Evolutionary conservation across 345 rosid genomes (phyloP).

Genomic region (Brassica carinata): DNA sequence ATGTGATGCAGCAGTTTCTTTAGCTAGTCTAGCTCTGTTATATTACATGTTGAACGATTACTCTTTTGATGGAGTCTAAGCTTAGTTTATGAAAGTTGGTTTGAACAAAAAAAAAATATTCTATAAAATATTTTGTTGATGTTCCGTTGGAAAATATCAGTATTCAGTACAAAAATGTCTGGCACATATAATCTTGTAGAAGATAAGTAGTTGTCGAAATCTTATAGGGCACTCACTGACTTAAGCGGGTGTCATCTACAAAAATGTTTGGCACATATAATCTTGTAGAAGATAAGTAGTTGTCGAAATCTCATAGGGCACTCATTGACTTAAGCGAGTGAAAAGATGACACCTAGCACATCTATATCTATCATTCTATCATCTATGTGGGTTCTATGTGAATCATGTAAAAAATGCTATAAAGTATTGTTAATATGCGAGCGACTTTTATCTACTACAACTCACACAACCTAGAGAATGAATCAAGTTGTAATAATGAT

Average conservation of each 20-base stretch:
- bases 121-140: constrained; percentile 7
- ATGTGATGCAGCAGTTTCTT: too few species aligned
- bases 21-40: too few species aligned
- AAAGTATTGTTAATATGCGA: constrained; percentile 2
- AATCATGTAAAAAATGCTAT: constrained; percentile 26
- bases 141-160: constrained; percentile 17
- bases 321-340: not conserved
- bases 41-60: too few species aligned
- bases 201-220: constrained; percentile 33
- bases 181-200: constrained; percentile 13
- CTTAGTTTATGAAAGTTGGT: too few species aligned
- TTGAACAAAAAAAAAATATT: too few species aligned
- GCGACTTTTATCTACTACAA: not conserved
- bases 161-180: constrained; percentile 28
- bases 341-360: constrained; percentile 33
- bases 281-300: constrained; percentile 17
- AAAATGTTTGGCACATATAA: constrained; percentile 23
- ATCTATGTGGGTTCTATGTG: constrained; percentile 23
- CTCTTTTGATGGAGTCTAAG: too few species aligned
- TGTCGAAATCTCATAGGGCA: constrained; percentile 35
- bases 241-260: not conserved
- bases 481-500: not conserved
- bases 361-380: constrained; percentile 18
- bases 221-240: constrained; percentile 20
- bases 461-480: not conserved